Conservation (phyloP, 768 basidiomycete genomes). For the Amanita subjunquillea region DNA sequence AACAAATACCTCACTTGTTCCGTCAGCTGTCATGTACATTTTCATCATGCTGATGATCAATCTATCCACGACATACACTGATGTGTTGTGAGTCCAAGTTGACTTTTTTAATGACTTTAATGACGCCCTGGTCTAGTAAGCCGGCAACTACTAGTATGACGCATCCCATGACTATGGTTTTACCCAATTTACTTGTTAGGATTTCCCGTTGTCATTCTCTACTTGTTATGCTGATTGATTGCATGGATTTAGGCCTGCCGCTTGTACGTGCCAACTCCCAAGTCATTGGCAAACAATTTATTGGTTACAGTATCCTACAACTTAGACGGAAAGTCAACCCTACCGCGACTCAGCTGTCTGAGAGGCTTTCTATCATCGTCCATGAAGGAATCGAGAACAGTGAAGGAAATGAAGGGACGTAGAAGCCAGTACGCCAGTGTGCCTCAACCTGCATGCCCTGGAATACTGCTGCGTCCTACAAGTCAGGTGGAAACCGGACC, state of each 20-base stretch:
- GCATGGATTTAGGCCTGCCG: neutral
- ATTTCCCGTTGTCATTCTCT: neutral
- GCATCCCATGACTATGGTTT: neutral
- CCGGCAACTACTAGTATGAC: neutral
- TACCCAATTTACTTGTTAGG: neutral
- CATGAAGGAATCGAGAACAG: no score
- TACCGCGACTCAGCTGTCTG: neutral
- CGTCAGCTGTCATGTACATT: neutral
- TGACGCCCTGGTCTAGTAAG: neutral
- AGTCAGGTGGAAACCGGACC: no score
- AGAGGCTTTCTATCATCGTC: neutral
- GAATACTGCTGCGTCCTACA: no score
- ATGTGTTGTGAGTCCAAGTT: neutral
- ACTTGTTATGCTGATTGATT: neutral
- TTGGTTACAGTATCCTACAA: neutral
- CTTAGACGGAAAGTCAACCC: neutral
- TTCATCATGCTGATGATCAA: neutral
- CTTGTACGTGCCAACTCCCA: neutral
- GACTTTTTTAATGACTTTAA: neutral
- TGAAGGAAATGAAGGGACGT: no score
- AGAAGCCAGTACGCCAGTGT: no score
- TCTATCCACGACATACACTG: neutral
- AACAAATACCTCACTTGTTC: neutral
- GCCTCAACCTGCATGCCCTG: no score
- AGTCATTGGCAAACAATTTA: neutral